Conservation (phyloP, 2,329 filamentous ascomycete genomes). For the Ascochyta koolunga region DNA sequence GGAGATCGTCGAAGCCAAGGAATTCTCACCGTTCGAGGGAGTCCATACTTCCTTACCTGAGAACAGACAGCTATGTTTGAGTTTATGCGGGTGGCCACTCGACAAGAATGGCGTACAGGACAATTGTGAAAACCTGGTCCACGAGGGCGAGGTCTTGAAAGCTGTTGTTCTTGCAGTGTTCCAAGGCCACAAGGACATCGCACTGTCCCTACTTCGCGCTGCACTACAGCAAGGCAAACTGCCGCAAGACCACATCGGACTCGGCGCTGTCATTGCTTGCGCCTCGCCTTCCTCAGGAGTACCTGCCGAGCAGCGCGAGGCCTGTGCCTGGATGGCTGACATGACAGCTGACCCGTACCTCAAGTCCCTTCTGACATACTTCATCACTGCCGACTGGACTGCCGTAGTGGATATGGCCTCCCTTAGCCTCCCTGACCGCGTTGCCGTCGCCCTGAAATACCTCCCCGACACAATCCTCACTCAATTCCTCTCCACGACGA, state of each 20-base stretch:
- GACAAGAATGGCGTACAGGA: constrained; percentile 57
- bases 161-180: constrained; percentile 78
- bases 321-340: constrained; percentile 66
- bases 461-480: constrained; percentile 61
- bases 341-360: constrained; percentile 78
- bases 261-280: constrained; percentile 56
- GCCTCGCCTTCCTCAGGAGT: constrained; percentile 49
- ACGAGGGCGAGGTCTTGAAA: constrained; percentile 69
- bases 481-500: constrained; percentile 58
- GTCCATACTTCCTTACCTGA: constrained; percentile 68
- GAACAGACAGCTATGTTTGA: constrained; percentile 76
- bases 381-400: constrained; percentile 77
- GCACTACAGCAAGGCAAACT: constrained; percentile 73
- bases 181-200: constrained; percentile 70
- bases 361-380: constrained; percentile 77
- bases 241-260: constrained; percentile 52
- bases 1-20: constrained; percentile 67
- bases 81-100: constrained; percentile 75
- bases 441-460: constrained; percentile 75
- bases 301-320: constrained; percentile 65
- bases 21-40: constrained; percentile 68
- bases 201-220: constrained; percentile 71
- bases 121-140: constrained; percentile 58
- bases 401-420: constrained; percentile 74
- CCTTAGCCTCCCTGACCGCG: constrained; percentile 75